Conservation (phyloP, 345 rosid genomes). For the Murraya paniculata region DNA sequence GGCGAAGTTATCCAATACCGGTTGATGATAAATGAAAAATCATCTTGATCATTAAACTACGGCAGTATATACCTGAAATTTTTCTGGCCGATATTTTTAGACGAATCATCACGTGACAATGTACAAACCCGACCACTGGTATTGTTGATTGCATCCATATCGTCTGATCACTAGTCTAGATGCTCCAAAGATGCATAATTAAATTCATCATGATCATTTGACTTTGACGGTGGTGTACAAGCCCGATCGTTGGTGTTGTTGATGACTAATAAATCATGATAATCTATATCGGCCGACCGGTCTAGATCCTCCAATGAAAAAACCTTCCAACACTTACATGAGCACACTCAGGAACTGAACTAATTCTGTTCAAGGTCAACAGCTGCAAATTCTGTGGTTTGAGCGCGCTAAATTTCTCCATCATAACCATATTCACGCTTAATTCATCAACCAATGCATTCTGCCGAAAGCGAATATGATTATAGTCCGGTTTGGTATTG, state of each 20-base stretch:
- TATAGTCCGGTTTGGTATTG: too few species aligned
- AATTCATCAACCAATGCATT: background rate
- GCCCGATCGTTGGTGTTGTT: background rate
- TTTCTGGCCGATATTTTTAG: background rate
- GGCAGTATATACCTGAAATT: background rate
- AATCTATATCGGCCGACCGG: background rate
- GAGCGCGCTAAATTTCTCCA: background rate
- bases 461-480: background rate
- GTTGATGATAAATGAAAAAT: background rate
- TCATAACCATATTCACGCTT: background rate
- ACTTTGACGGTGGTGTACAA: background rate
- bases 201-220: background rate
- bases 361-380: background rate
- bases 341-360: constrained; percentile 7
- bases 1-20: background rate
- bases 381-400: background rate
- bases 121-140: background rate
- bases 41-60: background rate
- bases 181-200: background rate
- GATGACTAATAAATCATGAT: background rate
- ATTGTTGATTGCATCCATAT: background rate
- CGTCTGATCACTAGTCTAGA: background rate
- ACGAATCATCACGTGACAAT: background rate
- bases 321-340: background rate
- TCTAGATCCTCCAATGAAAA: background rate